These are phyloP conservation scores for Neurospora sp. DNA, from an alignment of 495 filamentous ascomycete species.

Conservation along the genomic window DNA sequence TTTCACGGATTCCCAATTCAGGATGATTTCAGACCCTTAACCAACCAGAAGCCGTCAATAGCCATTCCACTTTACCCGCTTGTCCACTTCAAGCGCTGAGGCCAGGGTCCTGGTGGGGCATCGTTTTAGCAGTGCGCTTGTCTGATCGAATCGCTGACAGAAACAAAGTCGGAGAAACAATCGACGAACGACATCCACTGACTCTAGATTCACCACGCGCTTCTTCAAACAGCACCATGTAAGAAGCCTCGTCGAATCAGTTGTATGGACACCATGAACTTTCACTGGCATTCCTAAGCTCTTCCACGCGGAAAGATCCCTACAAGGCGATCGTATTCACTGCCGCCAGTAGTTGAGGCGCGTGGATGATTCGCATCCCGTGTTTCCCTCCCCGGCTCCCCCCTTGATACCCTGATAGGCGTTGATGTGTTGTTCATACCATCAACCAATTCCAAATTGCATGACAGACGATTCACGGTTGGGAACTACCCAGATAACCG, in stretches of 20 bases:
- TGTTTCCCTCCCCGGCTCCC: neutral
- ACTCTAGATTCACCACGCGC: neutral
- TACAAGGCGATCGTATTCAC: neutral
- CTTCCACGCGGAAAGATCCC: neutral
- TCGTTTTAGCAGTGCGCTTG: neutral
- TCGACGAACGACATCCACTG: neutral
- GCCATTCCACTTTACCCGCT: neutral
- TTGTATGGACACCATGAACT: neutral
- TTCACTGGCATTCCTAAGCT: neutral
- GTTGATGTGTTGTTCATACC: neutral
- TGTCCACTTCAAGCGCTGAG: neutral
- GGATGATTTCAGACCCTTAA: too few relatives aligned
- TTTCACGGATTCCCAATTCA: neutral
- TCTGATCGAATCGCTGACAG: neutral
- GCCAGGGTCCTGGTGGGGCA: neutral
- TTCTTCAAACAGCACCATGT: neutral
- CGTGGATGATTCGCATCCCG: neutral
- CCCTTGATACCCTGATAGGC: neutral
- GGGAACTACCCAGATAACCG: neutral
- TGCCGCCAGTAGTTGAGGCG: neutral
- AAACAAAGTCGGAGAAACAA: neutral
- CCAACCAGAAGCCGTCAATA: too few relatives aligned
- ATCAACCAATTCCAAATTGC: neutral
- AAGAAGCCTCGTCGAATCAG: neutral
- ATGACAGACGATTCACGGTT: neutral